Conservation (phyloP, 2,329 filamentous ascomycete species). For the Ploettnerulaceae sp. region DNA sequence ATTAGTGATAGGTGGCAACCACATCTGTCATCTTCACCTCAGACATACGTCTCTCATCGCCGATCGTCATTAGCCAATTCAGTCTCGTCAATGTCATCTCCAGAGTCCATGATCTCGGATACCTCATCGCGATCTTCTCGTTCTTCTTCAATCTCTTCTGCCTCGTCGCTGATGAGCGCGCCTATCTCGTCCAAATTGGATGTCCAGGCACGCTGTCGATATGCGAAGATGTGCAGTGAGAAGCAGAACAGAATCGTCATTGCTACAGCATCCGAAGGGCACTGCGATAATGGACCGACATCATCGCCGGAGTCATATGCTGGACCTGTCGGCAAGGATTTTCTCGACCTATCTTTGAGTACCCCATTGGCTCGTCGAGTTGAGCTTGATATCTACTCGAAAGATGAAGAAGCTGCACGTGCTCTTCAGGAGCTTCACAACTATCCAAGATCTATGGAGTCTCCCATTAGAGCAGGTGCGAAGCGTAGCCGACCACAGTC, state of each 20-base stretch:
- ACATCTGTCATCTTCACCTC: conserved; percentile 47
- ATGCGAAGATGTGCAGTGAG: conserved; percentile 53
- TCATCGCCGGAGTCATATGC: conserved; percentile 55
- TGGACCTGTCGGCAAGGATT: conserved; percentile 47
- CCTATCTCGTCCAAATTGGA: conserved; percentile 51
- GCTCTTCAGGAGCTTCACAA: conserved; percentile 58
- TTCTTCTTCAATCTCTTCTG: conserved; percentile 60
- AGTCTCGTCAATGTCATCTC: conserved; percentile 58
- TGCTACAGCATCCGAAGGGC: conserved; percentile 53
- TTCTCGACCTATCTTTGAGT: conserved; percentile 46
- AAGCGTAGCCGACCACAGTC: conserved; percentile 59
- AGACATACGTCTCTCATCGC: conserved; percentile 45
- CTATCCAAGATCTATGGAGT: conserved; percentile 41
- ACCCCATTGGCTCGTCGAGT: conserved; percentile 44
- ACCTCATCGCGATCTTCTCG: conserved; percentile 51
- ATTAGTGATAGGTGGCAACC: conserved; percentile 49
- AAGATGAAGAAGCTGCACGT: conserved; percentile 50
- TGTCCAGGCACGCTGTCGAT: conserved; percentile 59
- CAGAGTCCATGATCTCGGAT: conserved; percentile 64
- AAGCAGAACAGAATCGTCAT: conserved; percentile 50
- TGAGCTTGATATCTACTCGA: conserved; percentile 40
- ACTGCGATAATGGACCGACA: conserved; percentile 46
- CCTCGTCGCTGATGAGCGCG: conserved; percentile 57
- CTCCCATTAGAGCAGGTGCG: conserved; percentile 37
- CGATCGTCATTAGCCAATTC: conserved; percentile 61